A percentile compares a stretch with the other conserved stretches of the same genome.
Evolutionary conservation across 768 basidiomycete species (phyloP).

Genomic region (Amyloporia xantha): DNA sequence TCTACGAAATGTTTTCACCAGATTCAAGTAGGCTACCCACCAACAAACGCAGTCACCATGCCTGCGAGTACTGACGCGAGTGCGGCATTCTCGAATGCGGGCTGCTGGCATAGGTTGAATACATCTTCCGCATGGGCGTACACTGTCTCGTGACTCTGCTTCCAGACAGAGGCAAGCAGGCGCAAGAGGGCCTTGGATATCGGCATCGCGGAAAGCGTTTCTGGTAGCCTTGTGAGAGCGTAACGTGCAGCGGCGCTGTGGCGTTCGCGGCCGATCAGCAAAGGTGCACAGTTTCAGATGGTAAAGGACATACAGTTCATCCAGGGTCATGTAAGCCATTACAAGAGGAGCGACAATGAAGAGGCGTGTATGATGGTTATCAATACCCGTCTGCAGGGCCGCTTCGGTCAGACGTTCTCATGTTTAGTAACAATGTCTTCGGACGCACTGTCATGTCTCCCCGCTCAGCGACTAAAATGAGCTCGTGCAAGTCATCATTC

Average conservation of each 20-base stretch:
- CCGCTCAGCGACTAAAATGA: conserved; percentile 43
- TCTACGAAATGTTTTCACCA: neutral
- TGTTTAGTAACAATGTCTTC: neutral
- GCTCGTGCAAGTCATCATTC: conserved; percentile 34
- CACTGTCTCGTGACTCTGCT: conserved; percentile 50
- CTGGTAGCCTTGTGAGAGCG: conserved; percentile 51
- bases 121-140: conserved; percentile 43
- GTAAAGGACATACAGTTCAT: conserved; percentile 46
- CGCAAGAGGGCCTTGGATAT: conserved; percentile 39
- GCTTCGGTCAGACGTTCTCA: neutral
- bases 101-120: conserved; percentile 32
- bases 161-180: conserved; percentile 44
- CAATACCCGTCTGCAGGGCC: conserved; percentile 15
- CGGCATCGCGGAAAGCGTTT: conserved; percentile 35
- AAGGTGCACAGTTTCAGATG: neutral
- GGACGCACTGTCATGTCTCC: conserved; percentile 47
- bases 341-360: conserved; percentile 54
- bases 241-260: conserved; percentile 53
- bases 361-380: conserved; percentile 26
- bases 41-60: conserved; percentile 44
- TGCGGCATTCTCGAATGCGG: conserved; percentile 40
- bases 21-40: conserved; percentile 30
- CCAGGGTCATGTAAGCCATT: conserved; percentile 55
- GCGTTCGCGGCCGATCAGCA: neutral
- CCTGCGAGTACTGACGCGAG: conserved; percentile 38